These are phyloP conservation scores for Eucalyptus curtisii DNA, from an alignment of 345 rosid species.

Conservation along the genomic window DNA sequence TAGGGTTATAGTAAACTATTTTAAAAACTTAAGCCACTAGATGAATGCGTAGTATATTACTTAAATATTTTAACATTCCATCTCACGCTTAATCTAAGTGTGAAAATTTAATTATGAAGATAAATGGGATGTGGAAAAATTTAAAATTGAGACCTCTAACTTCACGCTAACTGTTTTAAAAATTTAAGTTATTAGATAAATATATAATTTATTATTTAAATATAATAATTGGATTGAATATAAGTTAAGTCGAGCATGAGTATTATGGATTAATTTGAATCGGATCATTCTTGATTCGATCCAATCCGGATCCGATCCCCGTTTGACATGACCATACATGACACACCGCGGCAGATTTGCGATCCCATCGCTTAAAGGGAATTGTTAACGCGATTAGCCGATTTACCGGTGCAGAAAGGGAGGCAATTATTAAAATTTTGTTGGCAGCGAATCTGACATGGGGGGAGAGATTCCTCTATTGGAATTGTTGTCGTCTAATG, in stretches of 20 bases:
- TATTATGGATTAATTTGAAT: background rate
- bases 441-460: background rate
- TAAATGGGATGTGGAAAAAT: too few species aligned
- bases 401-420: background rate
- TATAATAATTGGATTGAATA: rapidly evolving
- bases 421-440: background rate
- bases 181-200: too few species aligned
- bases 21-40: too few species aligned
- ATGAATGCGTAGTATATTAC: too few species aligned
- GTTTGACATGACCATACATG: too few species aligned
- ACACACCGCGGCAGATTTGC: too few species aligned
- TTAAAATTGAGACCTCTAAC: rapidly evolving
- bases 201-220: too few species aligned
- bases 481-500: background rate
- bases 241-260: rapidly evolving
- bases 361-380: background rate
- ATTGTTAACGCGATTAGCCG: background rate
- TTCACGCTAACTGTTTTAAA: rapidly evolving
- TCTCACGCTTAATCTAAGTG: rapidly evolving
- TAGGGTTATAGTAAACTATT: rapidly evolving
- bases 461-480: background rate
- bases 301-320: background rate
- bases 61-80: too few species aligned
- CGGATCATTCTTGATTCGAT: too few species aligned
- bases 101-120: too few species aligned